Evolutionary conservation across 176 grass and related monocot species (phyloP), one percentile per base, ranked within the genome.

Genomic region (Rhipidocladum racemiflorum): DNA sequence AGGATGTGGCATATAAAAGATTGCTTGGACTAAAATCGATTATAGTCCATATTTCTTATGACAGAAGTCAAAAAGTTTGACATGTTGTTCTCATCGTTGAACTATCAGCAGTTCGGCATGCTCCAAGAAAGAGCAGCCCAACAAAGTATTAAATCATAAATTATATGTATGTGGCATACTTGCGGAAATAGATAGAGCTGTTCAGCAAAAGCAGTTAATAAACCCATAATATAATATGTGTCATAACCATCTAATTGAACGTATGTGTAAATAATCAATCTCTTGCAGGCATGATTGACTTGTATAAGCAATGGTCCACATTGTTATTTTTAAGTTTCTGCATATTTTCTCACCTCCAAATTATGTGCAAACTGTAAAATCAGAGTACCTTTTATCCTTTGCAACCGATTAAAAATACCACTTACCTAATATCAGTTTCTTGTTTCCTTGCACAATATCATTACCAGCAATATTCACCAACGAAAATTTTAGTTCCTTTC

Each of bases 381-480:
- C 3, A 2, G 48, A 78, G 6, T 36, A 49, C 12, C 4, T 16
- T 64, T 65, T 78, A 65, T 78, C 43, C 44, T 78, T 78, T 50
- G 42, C 76, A 78, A 75, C 46, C 29, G 23, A 51, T 68, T 56
- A 45, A 49, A 63, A 82, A 36, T 73, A 72, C 18, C 42, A 86
- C 76, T 49, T 88, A 95, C 92, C 96, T 90, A 98, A 85, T 77
- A 98, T 98, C 61, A 98, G 76, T 87, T 98, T 98, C 61, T 98
- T 98, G 82, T 91, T 98, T 81, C 92, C 96, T 87, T 98, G 96
- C 66, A 93, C 90, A 65, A 98, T 93, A 88, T 98, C 96, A 85
- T 91, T 92, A 48, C 96, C 96, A 66, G 96, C 90, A 84, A 98
- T 87, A 90, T 98, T 95, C 65, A 98, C 96, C 82, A 95, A 87